Conservation (phyloP, 331 rosid species). For the Quercus lobata region DNA sequence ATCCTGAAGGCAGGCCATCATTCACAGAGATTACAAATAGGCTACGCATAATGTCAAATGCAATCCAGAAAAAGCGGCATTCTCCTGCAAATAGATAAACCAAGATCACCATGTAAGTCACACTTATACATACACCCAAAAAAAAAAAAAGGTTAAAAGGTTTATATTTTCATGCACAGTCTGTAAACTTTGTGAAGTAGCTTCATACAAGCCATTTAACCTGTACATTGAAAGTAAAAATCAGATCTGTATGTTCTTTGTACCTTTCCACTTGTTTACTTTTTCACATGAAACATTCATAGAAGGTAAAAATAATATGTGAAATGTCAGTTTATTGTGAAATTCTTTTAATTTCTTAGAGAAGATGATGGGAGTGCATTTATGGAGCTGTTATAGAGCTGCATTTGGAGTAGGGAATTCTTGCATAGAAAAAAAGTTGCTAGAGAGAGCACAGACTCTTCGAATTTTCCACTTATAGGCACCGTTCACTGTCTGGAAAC, state of each 20-base stretch:
- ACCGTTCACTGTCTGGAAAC: too few relatives aligned
- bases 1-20: constrained; percentile 70
- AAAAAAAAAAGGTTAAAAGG: neutral
- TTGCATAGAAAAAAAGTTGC: neutral
- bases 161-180: constrained; percentile 6
- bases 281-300: neutral
- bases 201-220: constrained; percentile 9
- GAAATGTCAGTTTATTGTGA: neutral
- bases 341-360: neutral
- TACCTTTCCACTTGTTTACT: neutral
- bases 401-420: neutral
- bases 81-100: constrained; percentile 27
- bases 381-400: neutral
- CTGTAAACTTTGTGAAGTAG: constrained; percentile 16
- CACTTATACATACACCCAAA: constrained; percentile 13
- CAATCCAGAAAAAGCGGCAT: constrained; percentile 53
- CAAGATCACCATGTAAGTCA: constrained; percentile 20
- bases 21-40: constrained; percentile 71
- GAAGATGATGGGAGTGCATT: neutral
- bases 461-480: too few relatives aligned
- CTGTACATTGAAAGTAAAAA: constrained; percentile 16
- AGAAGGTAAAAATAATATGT: neutral
- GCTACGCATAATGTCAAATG: constrained; percentile 62
- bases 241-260: neutral
- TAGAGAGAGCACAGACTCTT: too few relatives aligned